Evolutionary conservation across 1,139 yeast species (phyloP).

Genomic region (Zygoascus meyerae): DNA sequence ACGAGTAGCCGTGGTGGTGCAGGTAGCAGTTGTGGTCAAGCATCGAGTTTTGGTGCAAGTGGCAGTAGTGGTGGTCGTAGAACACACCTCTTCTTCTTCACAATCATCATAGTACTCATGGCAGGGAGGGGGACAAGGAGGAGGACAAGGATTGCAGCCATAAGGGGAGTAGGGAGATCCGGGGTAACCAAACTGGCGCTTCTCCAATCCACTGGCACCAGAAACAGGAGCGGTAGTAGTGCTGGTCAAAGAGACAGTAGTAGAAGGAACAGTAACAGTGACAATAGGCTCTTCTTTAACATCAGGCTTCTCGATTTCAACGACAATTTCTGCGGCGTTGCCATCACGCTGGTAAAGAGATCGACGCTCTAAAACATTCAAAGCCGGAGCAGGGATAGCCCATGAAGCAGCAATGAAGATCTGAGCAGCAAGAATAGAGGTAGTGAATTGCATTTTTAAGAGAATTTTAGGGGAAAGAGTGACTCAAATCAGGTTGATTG

Average conservation of each 20-base stretch:
- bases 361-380: neutral
- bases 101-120: constrained; percentile 4
- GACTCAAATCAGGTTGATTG: neutral
- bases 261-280: constrained; percentile 8
- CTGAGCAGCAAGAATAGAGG: constrained; percentile 16
- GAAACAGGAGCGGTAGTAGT: constrained; percentile 4
- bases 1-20: constrained; percentile 1
- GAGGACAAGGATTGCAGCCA: neutral
- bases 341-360: constrained; percentile 1
- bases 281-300: constrained; percentile 1
- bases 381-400: constrained; percentile 13
- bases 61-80: neutral
- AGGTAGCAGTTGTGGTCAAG: constrained; percentile 3
- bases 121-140: constrained; percentile 2
- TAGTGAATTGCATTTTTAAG: constrained; percentile 14
- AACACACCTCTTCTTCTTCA: neutral
- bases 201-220: constrained; percentile 1
- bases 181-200: constrained; percentile 4
- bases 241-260: constrained; percentile 2
- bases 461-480: constrained; percentile 1
- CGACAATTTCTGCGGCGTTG: constrained; percentile 1
- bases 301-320: constrained; percentile 1
- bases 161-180: neutral
- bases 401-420: constrained; percentile 14
- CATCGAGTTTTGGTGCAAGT: neutral